Evolutionary conservation across 2,329 filamentous ascomycete genomes (phyloP).

Genomic region (Colletotrichum cereale): DNA sequence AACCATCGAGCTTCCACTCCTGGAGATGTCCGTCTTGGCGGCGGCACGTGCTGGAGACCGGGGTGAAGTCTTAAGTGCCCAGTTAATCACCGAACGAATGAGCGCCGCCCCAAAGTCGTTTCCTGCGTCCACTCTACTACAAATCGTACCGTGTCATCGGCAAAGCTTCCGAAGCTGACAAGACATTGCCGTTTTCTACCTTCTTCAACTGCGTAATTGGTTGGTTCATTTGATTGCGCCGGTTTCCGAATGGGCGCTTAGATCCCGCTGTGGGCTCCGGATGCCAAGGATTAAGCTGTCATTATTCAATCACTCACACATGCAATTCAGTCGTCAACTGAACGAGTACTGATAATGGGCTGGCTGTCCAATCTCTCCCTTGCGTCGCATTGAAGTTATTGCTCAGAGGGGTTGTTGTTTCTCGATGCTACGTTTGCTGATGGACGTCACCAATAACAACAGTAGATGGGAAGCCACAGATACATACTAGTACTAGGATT

Average conservation of each 20-base stretch:
- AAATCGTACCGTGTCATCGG: slow-evolving; percentile 14
- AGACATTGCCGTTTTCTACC: background rate
- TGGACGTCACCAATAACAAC: background rate
- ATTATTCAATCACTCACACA: background rate
- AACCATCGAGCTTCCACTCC: slow-evolving; percentile 23
- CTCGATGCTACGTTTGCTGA: background rate
- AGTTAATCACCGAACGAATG: background rate
- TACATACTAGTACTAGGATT: too few relatives aligned
- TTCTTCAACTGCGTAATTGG: background rate
- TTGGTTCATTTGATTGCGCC: background rate
- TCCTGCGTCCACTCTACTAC: slow-evolving; percentile 5
- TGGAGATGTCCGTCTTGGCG: slow-evolving; percentile 35
- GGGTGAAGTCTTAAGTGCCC: background rate
- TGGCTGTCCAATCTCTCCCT: background rate
- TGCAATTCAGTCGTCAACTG: background rate
- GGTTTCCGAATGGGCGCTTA: background rate
- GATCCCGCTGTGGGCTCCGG: background rate
- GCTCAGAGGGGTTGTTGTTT: rapidly evolving
- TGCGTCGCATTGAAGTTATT: background rate
- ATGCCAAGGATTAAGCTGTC: background rate
- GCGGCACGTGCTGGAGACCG: background rate
- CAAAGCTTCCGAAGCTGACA: background rate
- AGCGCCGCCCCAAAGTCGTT: slow-evolving; percentile 3
- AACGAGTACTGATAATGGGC: too few relatives aligned
- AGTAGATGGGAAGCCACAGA: background rate